These are phyloP conservation scores for Aspergillus pseudoterreus DNA, from an alignment of 2,329 filamentous ascomycete genomes.

Conservation along the genomic window DNA sequence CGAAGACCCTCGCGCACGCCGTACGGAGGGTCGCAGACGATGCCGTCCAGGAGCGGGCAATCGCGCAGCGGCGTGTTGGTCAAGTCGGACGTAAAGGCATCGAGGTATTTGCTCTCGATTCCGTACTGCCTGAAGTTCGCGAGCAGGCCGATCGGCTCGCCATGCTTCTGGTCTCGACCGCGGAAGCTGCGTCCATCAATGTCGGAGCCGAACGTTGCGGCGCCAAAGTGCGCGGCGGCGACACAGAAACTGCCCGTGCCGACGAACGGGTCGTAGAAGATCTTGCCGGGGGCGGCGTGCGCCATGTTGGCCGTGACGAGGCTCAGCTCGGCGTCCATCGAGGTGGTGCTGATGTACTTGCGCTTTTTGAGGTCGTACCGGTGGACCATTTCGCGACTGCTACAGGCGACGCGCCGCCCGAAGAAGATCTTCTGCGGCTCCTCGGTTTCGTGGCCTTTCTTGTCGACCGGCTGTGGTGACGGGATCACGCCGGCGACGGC, in stretches of 20 bases:
- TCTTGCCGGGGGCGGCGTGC: constrained; percentile 72
- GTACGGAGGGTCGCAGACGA: constrained; percentile 94
- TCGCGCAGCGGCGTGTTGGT: constrained; percentile 74
- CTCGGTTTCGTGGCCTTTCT: constrained; percentile 27
- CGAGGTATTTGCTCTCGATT: constrained; percentile 63
- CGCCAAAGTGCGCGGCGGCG: constrained; percentile 86
- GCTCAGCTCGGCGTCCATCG: constrained; percentile 93
- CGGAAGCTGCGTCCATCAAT: constrained; percentile 89
- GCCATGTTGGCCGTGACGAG: constrained; percentile 90
- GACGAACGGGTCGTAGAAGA: constrained; percentile 94
- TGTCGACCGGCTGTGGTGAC: not conserved
- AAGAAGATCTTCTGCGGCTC: constrained; percentile 64
- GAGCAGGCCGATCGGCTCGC: constrained; percentile 41
- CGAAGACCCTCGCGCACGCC: constrained; percentile 88
- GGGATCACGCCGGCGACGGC: too few relatives aligned
- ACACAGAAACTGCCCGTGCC: constrained; percentile 92
- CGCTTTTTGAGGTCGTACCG: constrained; percentile 90
- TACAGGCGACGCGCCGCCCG: constrained; percentile 65
- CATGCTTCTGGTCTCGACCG: constrained; percentile 55
- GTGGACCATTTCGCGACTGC: constrained; percentile 63
- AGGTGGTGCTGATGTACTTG: constrained; percentile 89
- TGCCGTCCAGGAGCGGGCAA: constrained; percentile 71
- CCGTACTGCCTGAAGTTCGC: constrained; percentile 86
- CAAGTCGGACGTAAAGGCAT: constrained; percentile 79
- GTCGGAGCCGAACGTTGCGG: constrained; percentile 78